Evolutionary conservation across 2,329 filamentous ascomycete genomes (phyloP).

Genomic region (Ilyonectria mors-panacis): DNA sequence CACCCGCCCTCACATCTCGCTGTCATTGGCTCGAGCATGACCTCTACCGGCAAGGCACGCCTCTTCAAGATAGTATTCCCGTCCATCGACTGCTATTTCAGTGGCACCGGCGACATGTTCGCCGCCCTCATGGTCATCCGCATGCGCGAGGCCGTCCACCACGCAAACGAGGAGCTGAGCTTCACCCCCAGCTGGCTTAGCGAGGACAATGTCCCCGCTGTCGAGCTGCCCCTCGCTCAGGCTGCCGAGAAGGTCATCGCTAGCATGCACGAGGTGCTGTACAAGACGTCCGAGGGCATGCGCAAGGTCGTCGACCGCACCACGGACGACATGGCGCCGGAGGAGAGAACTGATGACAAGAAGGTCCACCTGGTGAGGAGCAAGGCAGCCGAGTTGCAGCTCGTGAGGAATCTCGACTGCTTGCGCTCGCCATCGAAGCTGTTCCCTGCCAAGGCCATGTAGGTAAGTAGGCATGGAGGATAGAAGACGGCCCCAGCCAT

Average conservation of each 20-base stretch:
- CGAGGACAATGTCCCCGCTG: constrained; percentile 76
- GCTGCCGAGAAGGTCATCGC: constrained; percentile 90
- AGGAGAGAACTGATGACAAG: constrained; percentile 65
- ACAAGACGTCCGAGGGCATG: constrained; percentile 77
- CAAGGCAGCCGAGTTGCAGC: constrained; percentile 89
- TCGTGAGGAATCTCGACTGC: constrained; percentile 81
- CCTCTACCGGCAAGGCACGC: constrained; percentile 75
- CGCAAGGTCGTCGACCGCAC: constrained; percentile 63
- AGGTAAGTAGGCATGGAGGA: constrained; percentile 30
- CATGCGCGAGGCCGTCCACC: constrained; percentile 82
- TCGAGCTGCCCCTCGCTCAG: constrained; percentile 84
- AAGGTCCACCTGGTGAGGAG: constrained; percentile 78
- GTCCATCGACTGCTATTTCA: constrained; percentile 92
- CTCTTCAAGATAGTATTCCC: constrained; percentile 92
- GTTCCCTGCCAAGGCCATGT: constrained; percentile 72
- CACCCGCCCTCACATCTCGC: constrained; percentile 70
- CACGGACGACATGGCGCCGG: constrained; percentile 58
- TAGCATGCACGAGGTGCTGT: constrained; percentile 91
- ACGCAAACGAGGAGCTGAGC: constrained; percentile 62
- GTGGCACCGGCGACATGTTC: constrained; percentile 98
- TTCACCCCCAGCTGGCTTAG: constrained; percentile 80
- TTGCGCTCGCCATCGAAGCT: constrained; percentile 76
- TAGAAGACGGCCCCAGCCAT: constrained; percentile 11
- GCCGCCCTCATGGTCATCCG: constrained; percentile 90
- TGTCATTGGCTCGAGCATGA: constrained; percentile 83